A percentile compares a stretch with the other conserved stretches of the same genome.
Evolutionary conservation across 768 basidiomycete species (phyloP).

Genomic region (Leccinum rimulosum): DNA sequence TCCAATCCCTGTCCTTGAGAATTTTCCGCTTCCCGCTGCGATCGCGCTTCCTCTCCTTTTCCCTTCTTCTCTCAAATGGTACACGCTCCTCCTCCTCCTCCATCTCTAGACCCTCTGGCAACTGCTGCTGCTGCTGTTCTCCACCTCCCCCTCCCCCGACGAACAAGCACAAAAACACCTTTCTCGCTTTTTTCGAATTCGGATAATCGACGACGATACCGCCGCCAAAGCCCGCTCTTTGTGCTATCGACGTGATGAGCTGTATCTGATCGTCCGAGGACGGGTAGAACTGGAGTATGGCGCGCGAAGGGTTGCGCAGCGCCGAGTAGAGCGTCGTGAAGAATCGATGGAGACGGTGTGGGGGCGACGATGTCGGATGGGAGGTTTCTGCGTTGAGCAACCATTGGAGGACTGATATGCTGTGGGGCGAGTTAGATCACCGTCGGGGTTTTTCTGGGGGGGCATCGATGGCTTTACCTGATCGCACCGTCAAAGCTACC

Average conservation of each 20-base stretch:
- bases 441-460: neutral
- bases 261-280: slow-evolving; percentile 96
- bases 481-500: slow-evolving; percentile 98
- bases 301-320: slow-evolving; percentile 81
- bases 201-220: slow-evolving; percentile 97
- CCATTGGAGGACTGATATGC: slow-evolving; percentile 99
- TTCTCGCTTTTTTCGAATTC: slow-evolving; percentile 92
- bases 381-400: slow-evolving; percentile 94
- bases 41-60: slow-evolving; percentile 55
- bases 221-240: slow-evolving; percentile 94
- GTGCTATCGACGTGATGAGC: slow-evolving; percentile 89
- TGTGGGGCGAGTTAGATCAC: slow-evolving; percentile 30
- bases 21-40: slow-evolving; percentile 68
- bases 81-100: slow-evolving; percentile 53
- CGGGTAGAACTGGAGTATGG: slow-evolving; percentile 93
- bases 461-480: slow-evolving; percentile 48
- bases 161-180: slow-evolving; percentile 91
- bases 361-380: slow-evolving; percentile 84
- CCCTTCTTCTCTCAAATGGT: slow-evolving; percentile 76
- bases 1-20: slow-evolving; percentile 85
- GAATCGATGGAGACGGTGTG: slow-evolving; percentile 80
- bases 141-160: slow-evolving; percentile 71
- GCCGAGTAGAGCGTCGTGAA: slow-evolving; percentile 91
- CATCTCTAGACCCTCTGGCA: slow-evolving; percentile 77
- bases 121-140: slow-evolving; percentile 60